Percentiles rank a stretch among this genome's conserved stretches.
These are phyloP conservation scores for Piromyces finnis DNA, from an alignment of 192 early-diverging fungal genomes.

Conservation along the genomic window DNA sequence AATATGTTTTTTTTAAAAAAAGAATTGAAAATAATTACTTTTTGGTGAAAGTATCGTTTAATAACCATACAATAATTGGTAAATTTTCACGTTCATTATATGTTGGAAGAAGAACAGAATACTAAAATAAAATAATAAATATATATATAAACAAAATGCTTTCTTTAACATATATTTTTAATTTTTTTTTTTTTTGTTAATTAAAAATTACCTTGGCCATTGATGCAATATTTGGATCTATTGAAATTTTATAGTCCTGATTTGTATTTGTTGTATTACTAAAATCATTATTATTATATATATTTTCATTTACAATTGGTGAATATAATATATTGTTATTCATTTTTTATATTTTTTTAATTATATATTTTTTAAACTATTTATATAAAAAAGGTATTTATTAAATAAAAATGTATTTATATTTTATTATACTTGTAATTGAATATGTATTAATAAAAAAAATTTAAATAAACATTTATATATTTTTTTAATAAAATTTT, in stretches of 20 bases:
- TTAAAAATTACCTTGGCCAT: neutral
- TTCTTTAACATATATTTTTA: neutral
- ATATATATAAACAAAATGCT: neutral
- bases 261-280: neutral
- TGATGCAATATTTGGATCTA: neutral
- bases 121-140: slow-evolving; percentile 14
- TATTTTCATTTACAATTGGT: neutral
- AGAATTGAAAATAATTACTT: slow-evolving; percentile 13
- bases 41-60: slow-evolving; percentile 72
- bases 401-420: no score
- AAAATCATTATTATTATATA: neutral
- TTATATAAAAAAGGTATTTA: no score
- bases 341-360: neutral
- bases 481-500: no score
- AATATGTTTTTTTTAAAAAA: no score
- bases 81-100: slow-evolving; percentile 97
- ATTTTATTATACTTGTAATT: no score
- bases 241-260: neutral
- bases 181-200: neutral
- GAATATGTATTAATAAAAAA: no score
- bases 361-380: no score
- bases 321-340: neutral
- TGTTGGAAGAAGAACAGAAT: slow-evolving; percentile 89
- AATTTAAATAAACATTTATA: no score
- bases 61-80: slow-evolving; percentile 83